phyloP scores from a whole-genome alignment of 1,284 basidiomycete species.

The Anthracocystis walkeri region DNA sequence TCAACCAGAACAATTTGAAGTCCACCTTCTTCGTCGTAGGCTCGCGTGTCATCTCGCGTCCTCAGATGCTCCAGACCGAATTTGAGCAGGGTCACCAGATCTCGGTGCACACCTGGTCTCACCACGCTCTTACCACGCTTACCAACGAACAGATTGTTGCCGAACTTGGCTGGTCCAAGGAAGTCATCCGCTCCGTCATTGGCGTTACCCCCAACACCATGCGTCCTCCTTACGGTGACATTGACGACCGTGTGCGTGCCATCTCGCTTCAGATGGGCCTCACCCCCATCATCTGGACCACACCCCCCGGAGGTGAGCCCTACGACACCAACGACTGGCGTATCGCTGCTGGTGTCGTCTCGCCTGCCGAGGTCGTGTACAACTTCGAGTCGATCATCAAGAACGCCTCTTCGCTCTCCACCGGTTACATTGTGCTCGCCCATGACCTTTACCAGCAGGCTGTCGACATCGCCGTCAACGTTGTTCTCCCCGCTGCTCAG shows the following conservation, averaged over 20 bases:
- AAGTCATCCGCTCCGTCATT: constrained; percentile 76
- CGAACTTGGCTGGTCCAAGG: constrained; percentile 90
- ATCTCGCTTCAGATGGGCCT: constrained; percentile 64
- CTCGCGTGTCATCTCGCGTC: constrained; percentile 85
- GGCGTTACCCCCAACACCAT: constrained; percentile 71
- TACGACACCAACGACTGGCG: constrained; percentile 67
- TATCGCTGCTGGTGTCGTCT: constrained; percentile 59
- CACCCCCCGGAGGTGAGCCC: constrained; percentile 40
- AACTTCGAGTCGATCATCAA: constrained; percentile 61
- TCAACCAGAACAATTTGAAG: constrained; percentile 77
- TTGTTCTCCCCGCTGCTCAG: constrained; percentile 62
- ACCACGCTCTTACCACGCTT: constrained; percentile 78
- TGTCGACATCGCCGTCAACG: constrained; percentile 63
- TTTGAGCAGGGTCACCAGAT: constrained; percentile 78
- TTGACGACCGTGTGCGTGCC: constrained; percentile 68
- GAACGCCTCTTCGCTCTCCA: constrained; percentile 72
- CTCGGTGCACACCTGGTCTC: constrained; percentile 73
- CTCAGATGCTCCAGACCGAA: constrained; percentile 81
- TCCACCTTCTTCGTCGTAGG: constrained; percentile 94
- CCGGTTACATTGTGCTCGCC: constrained; percentile 86
- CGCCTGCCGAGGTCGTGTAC: constrained; percentile 52
- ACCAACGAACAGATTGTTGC: constrained; percentile 90
- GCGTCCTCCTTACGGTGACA: constrained; percentile 68
- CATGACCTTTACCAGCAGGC: constrained; percentile 68
- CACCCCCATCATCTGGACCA: constrained; percentile 68